Conservation (phyloP, 257 asterid species). For the Nicotiana tomentosiformis region DNA sequence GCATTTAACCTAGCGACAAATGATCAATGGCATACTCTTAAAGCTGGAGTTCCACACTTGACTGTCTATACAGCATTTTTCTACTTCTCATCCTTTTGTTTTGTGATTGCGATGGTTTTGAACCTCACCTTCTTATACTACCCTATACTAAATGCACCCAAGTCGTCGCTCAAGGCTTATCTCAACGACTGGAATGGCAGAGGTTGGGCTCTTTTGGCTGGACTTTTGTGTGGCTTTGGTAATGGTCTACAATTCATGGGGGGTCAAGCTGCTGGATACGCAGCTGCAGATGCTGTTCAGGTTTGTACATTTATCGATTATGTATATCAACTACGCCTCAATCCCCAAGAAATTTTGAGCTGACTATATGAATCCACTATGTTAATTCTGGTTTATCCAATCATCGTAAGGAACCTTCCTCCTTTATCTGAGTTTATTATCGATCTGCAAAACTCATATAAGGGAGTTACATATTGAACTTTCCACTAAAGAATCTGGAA, state of each 20-base stretch:
- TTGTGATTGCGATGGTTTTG: constrained; percentile 56
- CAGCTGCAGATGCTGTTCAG: constrained; percentile 99
- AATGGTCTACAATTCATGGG: constrained; percentile 99
- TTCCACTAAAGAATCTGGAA: not conserved
- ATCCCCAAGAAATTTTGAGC: not conserved
- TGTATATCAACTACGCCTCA: not conserved
- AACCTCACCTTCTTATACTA: constrained; percentile 63
- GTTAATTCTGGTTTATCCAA: no score
- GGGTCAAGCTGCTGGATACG: constrained; percentile 98
- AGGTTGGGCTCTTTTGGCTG: constrained; percentile 90
- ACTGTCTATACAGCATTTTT: constrained; percentile 85
- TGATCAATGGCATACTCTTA: constrained; percentile 76
- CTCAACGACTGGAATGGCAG: constrained; percentile 79
- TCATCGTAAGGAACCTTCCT: not conserved
- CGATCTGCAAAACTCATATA: not conserved
- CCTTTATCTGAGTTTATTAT: not conserved
- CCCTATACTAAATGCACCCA: constrained; percentile 66
- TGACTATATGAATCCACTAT: not conserved
- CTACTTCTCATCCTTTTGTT: constrained; percentile 83
- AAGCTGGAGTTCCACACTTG: constrained; percentile 61
- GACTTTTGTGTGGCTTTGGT: constrained; percentile 87
- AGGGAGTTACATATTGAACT: not conserved
- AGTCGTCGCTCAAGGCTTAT: constrained; percentile 67
- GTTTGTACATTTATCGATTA: constrained; percentile 23
- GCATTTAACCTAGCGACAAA: constrained; percentile 91